A percentile compares a stretch with the other conserved stretches of the same genome.
Conservation (phyloP, 345 rosid species). For the Sisymbrium altissimum region DNA sequence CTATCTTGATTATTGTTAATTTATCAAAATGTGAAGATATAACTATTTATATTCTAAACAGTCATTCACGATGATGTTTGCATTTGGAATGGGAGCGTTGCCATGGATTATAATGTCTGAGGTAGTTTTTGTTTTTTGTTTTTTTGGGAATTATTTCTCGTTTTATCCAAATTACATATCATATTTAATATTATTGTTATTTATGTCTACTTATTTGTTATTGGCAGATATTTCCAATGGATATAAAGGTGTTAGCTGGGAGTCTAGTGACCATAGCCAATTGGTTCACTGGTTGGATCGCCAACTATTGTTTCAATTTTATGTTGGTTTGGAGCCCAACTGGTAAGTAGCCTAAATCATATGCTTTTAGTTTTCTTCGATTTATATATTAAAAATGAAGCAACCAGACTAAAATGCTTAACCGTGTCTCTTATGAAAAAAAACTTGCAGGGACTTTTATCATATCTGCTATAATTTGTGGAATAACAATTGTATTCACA, state of each 20-base stretch:
- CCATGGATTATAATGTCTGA: constrained; percentile 78
- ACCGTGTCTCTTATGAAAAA: constrained; percentile 7
- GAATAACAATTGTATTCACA: constrained; percentile 35
- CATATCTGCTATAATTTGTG: constrained; percentile 35
- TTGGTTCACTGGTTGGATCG: constrained; percentile 47
- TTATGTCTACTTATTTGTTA: background rate
- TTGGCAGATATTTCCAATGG: constrained; percentile 51
- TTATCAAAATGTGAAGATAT: background rate
- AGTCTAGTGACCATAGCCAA: constrained; percentile 45
- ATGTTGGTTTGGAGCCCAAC: constrained; percentile 51
- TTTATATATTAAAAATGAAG: constrained; percentile 25
- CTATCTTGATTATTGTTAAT: background rate
- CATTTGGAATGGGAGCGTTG: constrained; percentile 63
- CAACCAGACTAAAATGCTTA: constrained; percentile 35
- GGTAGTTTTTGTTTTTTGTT: constrained; percentile 34
- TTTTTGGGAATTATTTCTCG: background rate
- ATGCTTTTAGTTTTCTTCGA: background rate
- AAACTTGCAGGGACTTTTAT: constrained; percentile 39
- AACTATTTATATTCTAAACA: constrained; percentile 3
- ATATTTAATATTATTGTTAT: background rate
- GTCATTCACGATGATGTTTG: constrained; percentile 36
- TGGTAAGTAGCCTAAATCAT: constrained; percentile 31
- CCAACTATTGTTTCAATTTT: constrained; percentile 49
- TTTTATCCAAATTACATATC: background rate
- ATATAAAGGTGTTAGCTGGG: constrained; percentile 53